These are phyloP conservation scores for Zopfia rhizophila DNA, from an alignment of 2,329 filamentous ascomycete species.

Conservation along the genomic window DNA sequence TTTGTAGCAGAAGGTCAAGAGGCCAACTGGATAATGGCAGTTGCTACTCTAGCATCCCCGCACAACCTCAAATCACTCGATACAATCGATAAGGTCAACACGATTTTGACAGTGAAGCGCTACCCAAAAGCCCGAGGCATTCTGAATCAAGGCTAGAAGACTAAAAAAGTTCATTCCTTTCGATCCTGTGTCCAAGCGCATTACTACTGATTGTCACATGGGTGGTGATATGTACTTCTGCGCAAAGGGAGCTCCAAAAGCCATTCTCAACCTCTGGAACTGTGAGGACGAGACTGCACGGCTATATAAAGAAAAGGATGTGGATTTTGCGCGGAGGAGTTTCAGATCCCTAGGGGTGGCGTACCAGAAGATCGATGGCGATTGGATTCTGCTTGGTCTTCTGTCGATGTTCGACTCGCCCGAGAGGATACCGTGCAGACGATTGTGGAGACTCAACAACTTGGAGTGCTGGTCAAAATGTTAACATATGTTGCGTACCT, in stretches of 20 bases:
- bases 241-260: conserved; percentile 82
- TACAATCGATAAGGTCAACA: conserved; percentile 83
- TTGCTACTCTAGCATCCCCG: conserved; percentile 78
- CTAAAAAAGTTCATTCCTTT: conserved; percentile 81
- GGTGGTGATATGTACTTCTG: conserved; percentile 77
- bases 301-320: conserved; percentile 77
- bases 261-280: conserved; percentile 74
- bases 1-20: conserved; percentile 81
- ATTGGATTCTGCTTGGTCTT: conserved; percentile 79
- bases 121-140: conserved; percentile 83
- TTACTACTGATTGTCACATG: conserved; percentile 75
- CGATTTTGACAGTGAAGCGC: conserved; percentile 77
- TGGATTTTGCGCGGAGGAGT: conserved; percentile 80
- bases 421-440: conserved; percentile 83
- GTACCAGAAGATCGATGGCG: conserved; percentile 79
- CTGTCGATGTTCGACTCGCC: conserved; percentile 84
- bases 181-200: conserved; percentile 83
- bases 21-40: conserved; percentile 87
- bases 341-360: conserved; percentile 84
- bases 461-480: conserved; percentile 84
- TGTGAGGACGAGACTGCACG: conserved; percentile 72
- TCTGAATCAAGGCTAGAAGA: conserved; percentile 77
- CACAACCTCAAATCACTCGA: conserved; percentile 83
- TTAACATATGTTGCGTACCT: conserved; percentile 61
- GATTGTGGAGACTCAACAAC: conserved; percentile 78